Base-by-base conservation (phyloP, 495 filamentous ascomycete species). In the Xylaria nigripes region DNA sequence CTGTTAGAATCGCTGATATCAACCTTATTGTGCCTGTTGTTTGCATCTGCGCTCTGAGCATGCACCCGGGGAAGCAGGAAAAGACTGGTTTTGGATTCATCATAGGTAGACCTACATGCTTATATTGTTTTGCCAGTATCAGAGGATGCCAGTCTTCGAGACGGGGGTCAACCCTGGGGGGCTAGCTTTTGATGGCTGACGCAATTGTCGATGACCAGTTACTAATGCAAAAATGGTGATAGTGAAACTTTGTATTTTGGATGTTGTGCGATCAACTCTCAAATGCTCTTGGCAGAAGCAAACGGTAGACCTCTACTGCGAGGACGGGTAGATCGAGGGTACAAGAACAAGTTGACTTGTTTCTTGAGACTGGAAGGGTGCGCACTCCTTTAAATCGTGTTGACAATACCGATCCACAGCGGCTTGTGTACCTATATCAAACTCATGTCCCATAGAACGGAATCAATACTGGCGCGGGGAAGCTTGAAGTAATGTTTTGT, bases 261-360 rank as follows among this genome's bases (percentile, higher is more conserved):
- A 12, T 36, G 13, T n/a, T 36, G 32, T 4, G 32, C 13, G 32
- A 12, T 12, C 4, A 45, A 4, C 25, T 38, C 18, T 42, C 38
- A 25, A 51, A 15, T 6, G 48, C 25, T 47, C 9, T 32, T 57
- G 15, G 23, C 3, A 6, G 48, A 48, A 21, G 38, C 55, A 2
- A 48, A 57, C 38, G 15, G 21, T 12, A 51, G 48, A 25, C 9
- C 48, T 15, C 41, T 52, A 6, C 18, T 57, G 10, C 9, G 43
- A 16, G 55, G 55, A 7, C 52, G 55, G 55, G 16, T 12, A 5
- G 40, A 45, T 13, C 22, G 40, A 43, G 55, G 55, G 29, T 52
- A 7, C 29, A 43, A 13, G 55, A 57, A 34, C 22, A 29, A 6
- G 18, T 57, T 7, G 55, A 57, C 9, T 21, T 6, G 24, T 57